Conservation (phyloP, 371 early-diverging fungal species). For the Actinomucor elegans region DNA sequence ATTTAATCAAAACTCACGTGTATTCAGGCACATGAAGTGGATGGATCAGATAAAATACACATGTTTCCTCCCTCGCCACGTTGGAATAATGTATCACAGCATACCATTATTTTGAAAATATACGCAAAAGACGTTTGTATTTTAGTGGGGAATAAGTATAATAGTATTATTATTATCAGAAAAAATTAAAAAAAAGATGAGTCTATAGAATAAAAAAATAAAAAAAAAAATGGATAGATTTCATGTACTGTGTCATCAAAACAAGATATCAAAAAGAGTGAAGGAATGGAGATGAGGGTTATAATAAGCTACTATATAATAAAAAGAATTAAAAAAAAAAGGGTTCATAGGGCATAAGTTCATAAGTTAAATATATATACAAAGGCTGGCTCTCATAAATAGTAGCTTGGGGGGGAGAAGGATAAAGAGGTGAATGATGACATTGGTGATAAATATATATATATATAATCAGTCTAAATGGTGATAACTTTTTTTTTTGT, state of each 20-base stretch:
- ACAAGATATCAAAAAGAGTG: constrained; percentile 6
- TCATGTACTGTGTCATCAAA: constrained; percentile 7
- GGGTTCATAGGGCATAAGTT: background rate
- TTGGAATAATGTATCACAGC: constrained; percentile 6
- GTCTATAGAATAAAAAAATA: constrained; percentile 1
- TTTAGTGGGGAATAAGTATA: background rate
- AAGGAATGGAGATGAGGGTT: constrained; percentile 19
- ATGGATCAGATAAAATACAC: too few species aligned
- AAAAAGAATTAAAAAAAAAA: background rate
- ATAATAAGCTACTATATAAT: constrained; percentile 15
- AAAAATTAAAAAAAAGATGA: background rate
- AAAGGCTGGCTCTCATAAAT: constrained; percentile 4
- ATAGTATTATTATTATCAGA: background rate
- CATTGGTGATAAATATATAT: background rate
- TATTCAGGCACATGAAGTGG: constrained; percentile 1
- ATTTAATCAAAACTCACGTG: background rate
- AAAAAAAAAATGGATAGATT: background rate
- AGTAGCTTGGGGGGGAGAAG: constrained; percentile 5
- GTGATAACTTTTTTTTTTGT: constrained; percentile 1
- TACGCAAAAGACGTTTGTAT: background rate
- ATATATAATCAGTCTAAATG: constrained; percentile 3
- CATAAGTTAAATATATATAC: background rate
- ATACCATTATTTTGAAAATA: background rate
- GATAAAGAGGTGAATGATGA: background rate
- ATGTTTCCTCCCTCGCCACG: background rate